phyloP scores from a whole-genome alignment of 345 rosid genomes.

The Hevea brasiliensis region DNA sequence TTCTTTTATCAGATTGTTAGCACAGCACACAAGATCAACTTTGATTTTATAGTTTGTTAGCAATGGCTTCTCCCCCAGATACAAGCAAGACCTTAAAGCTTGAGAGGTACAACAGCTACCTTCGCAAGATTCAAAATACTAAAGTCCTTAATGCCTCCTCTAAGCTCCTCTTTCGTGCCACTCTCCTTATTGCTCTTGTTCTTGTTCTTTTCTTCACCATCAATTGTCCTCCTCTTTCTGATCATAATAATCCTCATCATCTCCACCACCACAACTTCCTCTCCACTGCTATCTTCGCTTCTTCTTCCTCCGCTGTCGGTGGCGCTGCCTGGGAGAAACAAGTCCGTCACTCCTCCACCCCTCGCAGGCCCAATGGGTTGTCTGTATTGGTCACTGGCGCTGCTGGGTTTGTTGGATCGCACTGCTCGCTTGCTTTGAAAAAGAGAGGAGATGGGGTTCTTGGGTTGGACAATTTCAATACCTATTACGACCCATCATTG shows the following conservation, averaged over 20 bases:
- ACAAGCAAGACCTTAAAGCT: conserved; percentile 84
- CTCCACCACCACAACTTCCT: conserved; percentile 36
- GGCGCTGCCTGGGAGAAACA: conserved; percentile 30
- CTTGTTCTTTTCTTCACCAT: conserved; percentile 71
- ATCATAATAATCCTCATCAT: conserved; percentile 22
- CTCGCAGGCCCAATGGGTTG: conserved; percentile 17
- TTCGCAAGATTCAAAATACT: conserved; percentile 69
- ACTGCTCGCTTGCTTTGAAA: conserved; percentile 27
- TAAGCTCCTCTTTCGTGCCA: conserved; percentile 72
- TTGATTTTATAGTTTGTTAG: no score
- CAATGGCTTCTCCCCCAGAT: conserved; percentile 70
- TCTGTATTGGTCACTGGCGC: conserved; percentile 26
- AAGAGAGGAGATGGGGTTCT: conserved; percentile 35
- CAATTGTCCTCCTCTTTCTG: conserved; percentile 79
- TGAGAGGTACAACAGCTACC: conserved; percentile 87
- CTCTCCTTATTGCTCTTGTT: conserved; percentile 77
- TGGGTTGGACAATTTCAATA: conserved; percentile 27
- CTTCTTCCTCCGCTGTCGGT: conserved; percentile 10
- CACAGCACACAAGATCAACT: no score
- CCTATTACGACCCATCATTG: conserved; percentile 23
- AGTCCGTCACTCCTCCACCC: conserved; percentile 31
- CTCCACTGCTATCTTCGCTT: conserved; percentile 16
- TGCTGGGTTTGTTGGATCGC: conserved; percentile 28
- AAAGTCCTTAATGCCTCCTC: conserved; percentile 79
- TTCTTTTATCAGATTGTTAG: no score